Base-by-base conservation (phyloP, 108 stramenopile genomes). In the Stephanodiscus minutulus region DNA sequence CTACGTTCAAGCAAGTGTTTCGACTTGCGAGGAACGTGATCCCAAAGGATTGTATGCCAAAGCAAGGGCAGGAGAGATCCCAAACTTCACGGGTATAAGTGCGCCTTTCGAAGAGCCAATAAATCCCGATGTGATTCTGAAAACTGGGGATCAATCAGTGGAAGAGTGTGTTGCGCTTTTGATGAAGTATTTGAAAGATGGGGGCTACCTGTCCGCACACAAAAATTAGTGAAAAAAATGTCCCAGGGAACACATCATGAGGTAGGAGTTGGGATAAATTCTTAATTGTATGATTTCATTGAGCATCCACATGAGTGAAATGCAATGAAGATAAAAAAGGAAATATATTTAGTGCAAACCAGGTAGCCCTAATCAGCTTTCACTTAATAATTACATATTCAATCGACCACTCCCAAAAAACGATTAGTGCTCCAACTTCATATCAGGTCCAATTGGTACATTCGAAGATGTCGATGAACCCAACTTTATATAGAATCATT, bases 61-160 rank as follows among this genome's bases (percentile, higher is more conserved):
- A 83, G 96, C 94, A 15, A 73, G 86, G 55, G 83, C 86, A 24
- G 96, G 96, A 54, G 88, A 94, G 62, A 87, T 97, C 64, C 88
- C 90, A 70, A 82, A 85, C 76, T 94, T 97, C 83, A 97, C 96
- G 12, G 96, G 96, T 5, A 89, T 97, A 18, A 84, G 85, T 66
- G 95, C 90, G 39, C 96, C 96, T 9, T 97, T 94, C 68, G 96
- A 97, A 83, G 87, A 79, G 33, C 96, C 96, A 12, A 29, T 69
- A 15, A 66, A 75, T 21, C 79, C 95, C 15, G 95, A 96, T 49
- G 39, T 96, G 55, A 63, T 81, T 22, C 72, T 96, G 22, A 82
- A 87, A 29, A 83, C 82, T 9, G 61, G 22, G 60, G 71, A 61
- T 22, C 28, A 71, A 43, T 61, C 76, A 22, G 82, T 85, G 13